Base-by-base conservation (phyloP, 2,329 filamentous ascomycete genomes). In the Leptodontidium sp. region DNA sequence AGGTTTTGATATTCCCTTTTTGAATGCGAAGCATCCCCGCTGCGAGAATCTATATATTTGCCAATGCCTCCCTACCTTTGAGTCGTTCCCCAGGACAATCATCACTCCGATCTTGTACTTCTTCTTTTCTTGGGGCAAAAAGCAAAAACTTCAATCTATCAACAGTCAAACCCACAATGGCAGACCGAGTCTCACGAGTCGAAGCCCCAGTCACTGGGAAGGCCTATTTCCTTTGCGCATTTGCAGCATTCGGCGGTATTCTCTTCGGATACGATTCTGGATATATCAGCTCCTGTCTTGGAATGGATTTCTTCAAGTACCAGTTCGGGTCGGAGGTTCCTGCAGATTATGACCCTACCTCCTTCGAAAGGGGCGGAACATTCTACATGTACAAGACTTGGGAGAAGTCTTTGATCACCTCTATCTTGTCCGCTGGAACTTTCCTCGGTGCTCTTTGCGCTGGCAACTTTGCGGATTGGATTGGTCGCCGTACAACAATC, bases 111-210 rank as follows among this genome's bases (percentile, higher is more conserved):
- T 32, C 29, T 32, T 32, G 29, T 32, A 32, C 29, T 32, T 32
- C 29, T 32, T 32, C 29, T 32, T 32, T 32, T 32, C 29, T 32
- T 32, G 29, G 29, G 3, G 6, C 29, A 32, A 1, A 32, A 32
- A 32, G 29, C 4, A 32, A 32, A 32, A 32, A 32, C 29, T 4
- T 32, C 29, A 32, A 32, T 32, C 29, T 32, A 32, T 32, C 29
- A 32, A 32, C 29, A 32, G 29, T 87, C 87, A 12, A 85, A 84
- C 26, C 12, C 21, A 58, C 53, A 38, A 58, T 58, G 53, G 29
- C 53, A 35, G 29, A 58, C 53, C 17, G 32, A n/a, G 29, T 58
- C 17, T 29, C 53, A 24, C 57, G 57, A n/a, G 26, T 43, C 57
- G 57, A 61, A 32, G 57, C 57, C 11, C 57, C 57, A 9, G 57